phyloP scores from a whole-genome alignment of 2,329 filamentous ascomycete species.

The Didymellaceae sp. region DNA sequence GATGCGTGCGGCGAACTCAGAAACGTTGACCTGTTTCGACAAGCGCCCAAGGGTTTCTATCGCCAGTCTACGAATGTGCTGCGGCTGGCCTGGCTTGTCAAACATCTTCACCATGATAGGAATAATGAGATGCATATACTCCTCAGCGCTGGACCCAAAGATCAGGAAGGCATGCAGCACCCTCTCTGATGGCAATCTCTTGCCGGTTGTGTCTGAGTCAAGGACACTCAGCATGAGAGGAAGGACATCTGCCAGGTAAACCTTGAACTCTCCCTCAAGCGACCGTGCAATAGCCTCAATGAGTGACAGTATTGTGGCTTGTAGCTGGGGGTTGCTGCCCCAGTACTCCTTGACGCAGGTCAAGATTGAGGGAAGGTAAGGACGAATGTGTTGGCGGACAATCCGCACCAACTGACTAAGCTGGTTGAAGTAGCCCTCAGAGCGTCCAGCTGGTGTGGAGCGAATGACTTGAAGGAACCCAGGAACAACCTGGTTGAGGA shows the following conservation, averaged over 20 bases:
- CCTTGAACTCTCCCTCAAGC: conserved; percentile 96
- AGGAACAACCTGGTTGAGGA: conserved; percentile 91
- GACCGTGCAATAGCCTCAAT: conserved; percentile 94
- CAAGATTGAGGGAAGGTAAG: conserved; percentile 86
- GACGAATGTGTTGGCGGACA: conserved; percentile 93
- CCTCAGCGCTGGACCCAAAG: conserved; percentile 93
- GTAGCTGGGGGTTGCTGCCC: conserved; percentile 78
- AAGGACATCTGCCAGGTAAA: conserved; percentile 86
- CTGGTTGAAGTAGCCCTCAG: conserved; percentile 98
- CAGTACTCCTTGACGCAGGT: conserved; percentile 89
- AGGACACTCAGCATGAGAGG: conserved; percentile 94
- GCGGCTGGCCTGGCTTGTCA: conserved; percentile 83
- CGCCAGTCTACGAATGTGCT: conserved; percentile 80
- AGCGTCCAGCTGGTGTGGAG: conserved; percentile 74
- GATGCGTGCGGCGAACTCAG: conserved; percentile 94
- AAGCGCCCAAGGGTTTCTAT: conserved; percentile 96
- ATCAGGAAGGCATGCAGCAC: conserved; percentile 95
- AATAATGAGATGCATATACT: conserved; percentile 99
- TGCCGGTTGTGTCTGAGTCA: conserved; percentile 79
- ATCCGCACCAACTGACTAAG: conserved; percentile 91
- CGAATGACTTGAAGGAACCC: conserved; percentile 91
- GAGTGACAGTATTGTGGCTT: conserved; percentile 88
- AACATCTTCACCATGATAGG: conserved; percentile 94
- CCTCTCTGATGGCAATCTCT: conserved; percentile 82
- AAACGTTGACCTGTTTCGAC: conserved; percentile 94